Evolutionary conservation across 1,139 yeast genomes (phyloP), one percentile per base, ranked within the genome.

Genomic region (Hanseniaspora uvarum): DNA sequence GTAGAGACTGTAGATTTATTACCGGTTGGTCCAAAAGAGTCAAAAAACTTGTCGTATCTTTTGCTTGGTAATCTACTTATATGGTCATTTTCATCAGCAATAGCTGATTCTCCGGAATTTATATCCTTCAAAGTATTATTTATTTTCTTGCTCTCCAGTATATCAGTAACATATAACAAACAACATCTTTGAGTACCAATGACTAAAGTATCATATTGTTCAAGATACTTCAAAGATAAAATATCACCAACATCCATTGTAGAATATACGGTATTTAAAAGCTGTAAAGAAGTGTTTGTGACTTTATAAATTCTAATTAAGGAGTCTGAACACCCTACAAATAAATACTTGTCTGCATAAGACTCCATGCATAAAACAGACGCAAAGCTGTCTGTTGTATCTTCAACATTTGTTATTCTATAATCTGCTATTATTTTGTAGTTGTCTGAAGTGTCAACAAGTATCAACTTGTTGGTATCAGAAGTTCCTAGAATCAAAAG

Each of bases 171-270:
- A 82, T 86, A 89, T 40, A 86, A 77, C 23, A 92, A 77, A 1
- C 92, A 78, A 1, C 97, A 96, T 65, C 89, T 89, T 66, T 92
- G 97, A 11, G 95, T 83, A 1, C 98, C 98, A 60, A 87, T 78
- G 59, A 82, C 86, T 11, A 92, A 70, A 0, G 87, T 78, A 49
- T 80, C 76, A 14, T 77, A 66, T 1, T 69, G 61, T 21, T 79
- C 79, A 31, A 83, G 76, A 80, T 94, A 87, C 5, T 81, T 77
- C 34, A 92, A 70, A 5, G 95, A 83, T 65, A 92, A 89, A 19
- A 92, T 83, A 66, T 92, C 98, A 44, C 98, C 98, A 52, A 92
- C 84, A 68, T 92, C 98, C 45, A 85, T 77, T 18, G 83, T 68
- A 0, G 95, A 83, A 65, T 92, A 92, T 11, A 89, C 78, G 1